Conservation (phyloP, 2,329 filamentous ascomycete genomes). For the Fusarium sp. region DNA sequence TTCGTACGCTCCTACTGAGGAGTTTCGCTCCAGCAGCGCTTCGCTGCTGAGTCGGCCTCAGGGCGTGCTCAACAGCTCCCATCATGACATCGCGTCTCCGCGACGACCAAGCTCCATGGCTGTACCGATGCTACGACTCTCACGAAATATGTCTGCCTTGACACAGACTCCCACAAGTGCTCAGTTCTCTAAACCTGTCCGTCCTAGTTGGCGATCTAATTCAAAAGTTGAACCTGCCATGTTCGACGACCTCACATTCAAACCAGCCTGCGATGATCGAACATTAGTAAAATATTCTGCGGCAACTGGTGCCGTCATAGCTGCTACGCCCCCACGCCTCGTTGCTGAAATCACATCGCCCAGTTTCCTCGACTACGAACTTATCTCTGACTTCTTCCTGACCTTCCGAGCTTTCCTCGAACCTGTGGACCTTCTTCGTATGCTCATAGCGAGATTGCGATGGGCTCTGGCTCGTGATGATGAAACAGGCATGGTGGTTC, state of each 20-base stretch:
- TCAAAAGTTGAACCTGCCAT: slow-evolving; percentile 76
- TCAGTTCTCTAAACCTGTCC: slow-evolving; percentile 56
- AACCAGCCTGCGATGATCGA: slow-evolving; percentile 82
- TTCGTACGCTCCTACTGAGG: slow-evolving; percentile 81
- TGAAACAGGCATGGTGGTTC: slow-evolving; percentile 91
- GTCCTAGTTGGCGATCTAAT: slow-evolving; percentile 62
- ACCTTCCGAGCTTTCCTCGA: slow-evolving; percentile 92
- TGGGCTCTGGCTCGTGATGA: slow-evolving; percentile 87
- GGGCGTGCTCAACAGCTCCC: slow-evolving; percentile 43
- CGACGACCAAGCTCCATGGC: slow-evolving; percentile 55
- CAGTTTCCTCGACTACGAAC: slow-evolving; percentile 94
- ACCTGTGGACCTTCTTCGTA: slow-evolving; percentile 79
- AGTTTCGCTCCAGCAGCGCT: slow-evolving; percentile 71
- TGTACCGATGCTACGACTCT: slow-evolving; percentile 53
- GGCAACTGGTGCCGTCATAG: slow-evolving; percentile 78
- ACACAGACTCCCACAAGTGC: slow-evolving; percentile 53
- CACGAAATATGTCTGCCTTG: slow-evolving; percentile 36
- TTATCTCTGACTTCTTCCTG: slow-evolving; percentile 97
- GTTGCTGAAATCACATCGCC: slow-evolving; percentile 97
- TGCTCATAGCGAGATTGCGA: slow-evolving; percentile 84
- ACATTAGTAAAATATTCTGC: slow-evolving; percentile 85
- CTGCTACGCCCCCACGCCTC: slow-evolving; percentile 89
- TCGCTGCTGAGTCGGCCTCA: slow-evolving; percentile 60
- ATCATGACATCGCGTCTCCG: slow-evolving; percentile 45
- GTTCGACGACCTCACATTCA: slow-evolving; percentile 83